Conservation (phyloP, 768 basidiomycete genomes). For the Pholiota molesta region DNA sequence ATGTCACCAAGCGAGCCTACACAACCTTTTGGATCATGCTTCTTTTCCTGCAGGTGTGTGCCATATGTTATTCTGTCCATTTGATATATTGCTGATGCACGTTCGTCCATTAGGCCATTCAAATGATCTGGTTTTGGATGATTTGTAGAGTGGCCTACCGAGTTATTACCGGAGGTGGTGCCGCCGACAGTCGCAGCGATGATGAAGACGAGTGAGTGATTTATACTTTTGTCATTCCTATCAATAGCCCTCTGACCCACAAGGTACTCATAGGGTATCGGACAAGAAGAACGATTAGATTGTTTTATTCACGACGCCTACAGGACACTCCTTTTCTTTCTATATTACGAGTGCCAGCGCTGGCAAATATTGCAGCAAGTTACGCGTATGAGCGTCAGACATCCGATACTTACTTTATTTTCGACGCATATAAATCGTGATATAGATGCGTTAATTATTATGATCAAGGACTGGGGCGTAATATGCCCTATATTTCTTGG, state of each 20-base stretch:
- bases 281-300: slow-evolving; percentile 36
- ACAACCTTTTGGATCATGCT: slow-evolving; percentile 57
- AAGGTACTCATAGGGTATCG: slow-evolving; percentile 25
- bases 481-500: slow-evolving; percentile 1
- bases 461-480: slow-evolving; percentile 8
- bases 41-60: slow-evolving; percentile 58
- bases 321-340: slow-evolving; percentile 1
- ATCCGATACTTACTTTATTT: slow-evolving; percentile 18
- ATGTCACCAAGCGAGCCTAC: slow-evolving; percentile 49
- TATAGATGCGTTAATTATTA: slow-evolving; percentile 16
- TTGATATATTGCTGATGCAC: slow-evolving; percentile 16
- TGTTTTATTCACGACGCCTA: background rate
- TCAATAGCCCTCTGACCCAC: slow-evolving; percentile 3
- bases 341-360: slow-evolving; percentile 8
- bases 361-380: slow-evolving; percentile 10
- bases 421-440: slow-evolving; percentile 11
- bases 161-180: slow-evolving; percentile 71
- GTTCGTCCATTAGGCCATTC: slow-evolving; percentile 53
- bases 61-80: background rate
- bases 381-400: slow-evolving; percentile 5
- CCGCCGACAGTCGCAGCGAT: slow-evolving; percentile 86
- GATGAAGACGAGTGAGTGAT: slow-evolving; percentile 60
- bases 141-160: slow-evolving; percentile 83
- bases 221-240: slow-evolving; percentile 1
- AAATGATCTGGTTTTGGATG: slow-evolving; percentile 85